Evolutionary conservation across 164 flowering plant species (phyloP), one percentile per base, ranked within the genome.

Genomic region (Magnolia kwangsiensis): DNA sequence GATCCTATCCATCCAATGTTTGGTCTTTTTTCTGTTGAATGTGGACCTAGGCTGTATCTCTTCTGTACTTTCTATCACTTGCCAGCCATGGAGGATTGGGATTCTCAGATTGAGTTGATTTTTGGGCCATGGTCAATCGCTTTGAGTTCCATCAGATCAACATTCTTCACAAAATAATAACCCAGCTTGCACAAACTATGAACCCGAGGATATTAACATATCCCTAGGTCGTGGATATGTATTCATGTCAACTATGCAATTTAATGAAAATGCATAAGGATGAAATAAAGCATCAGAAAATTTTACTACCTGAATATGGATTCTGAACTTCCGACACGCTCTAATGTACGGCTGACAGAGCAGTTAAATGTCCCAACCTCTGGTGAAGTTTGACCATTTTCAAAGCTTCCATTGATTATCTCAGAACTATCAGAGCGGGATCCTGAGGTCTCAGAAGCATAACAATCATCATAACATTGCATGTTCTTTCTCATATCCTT

Each of bases 241-340:
- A 11, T 16, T 55, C 61, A 16, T 55, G 23, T 16, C 19, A 31
- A 37, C 31, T 21, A 51, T 18, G 27, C 31, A 61, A 75, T 13
- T 16, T n/a, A 51, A 14, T 63, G 50, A 18, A 8, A 71, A 29
- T 18, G 31, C 50, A 29, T 9, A 68, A 68, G 7, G 71, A 3
- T 11, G 7, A 67, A 63, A 51, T 10, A 8, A 67, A 63, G 68
- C 61, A n/a, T 24, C 1, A 69, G 19, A 13, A 61, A 69, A 58
- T 70, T 37, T 71, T 75, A 76, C 77, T 82, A 96, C 98, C 98
- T 91, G 85, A 89, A 86, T 71, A 89, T 78, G 70, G 95, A 88
- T 21, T 90, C 92, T 68, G 88, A 89, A 81, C 96, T 88, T 78
- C 72, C 91, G 71, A 87, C 73, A 55, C 86, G 81, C 84, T 84